Base-by-base conservation (phyloP, 1,139 yeast genomes). In the Pneumocystis carinii region DNA sequence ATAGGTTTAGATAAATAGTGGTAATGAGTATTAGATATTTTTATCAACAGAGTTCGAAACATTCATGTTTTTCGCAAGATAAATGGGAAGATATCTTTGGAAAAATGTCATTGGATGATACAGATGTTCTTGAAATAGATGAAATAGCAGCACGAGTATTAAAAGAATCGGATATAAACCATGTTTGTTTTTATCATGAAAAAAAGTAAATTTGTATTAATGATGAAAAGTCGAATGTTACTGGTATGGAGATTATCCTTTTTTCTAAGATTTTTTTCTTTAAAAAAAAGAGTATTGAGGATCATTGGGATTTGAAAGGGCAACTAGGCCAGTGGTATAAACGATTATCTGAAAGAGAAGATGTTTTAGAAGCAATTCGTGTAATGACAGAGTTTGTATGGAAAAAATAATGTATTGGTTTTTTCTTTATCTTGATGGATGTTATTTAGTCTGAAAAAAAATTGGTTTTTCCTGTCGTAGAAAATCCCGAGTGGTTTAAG, bases 281-380 rank as follows among this genome's bases (percentile, higher is more conserved):
- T 4, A 32, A 32, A 7, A 32, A 7, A 32, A 32, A 32, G 6
- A 32, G 7, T 32, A 32, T 32, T 8, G 35, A 32, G 8, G 35
- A 32, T 32, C 35, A 32, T 3, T 32, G 35, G 35, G 35, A 32
- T 32, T 2, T 4, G 7, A 7, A 32, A 32, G 35, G 35, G 8
- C 35, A 32, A 32, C 4, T 7, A 19, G 6, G 8, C 8, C 27
- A 24, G 7, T 42, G 58, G 74, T 75, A 61, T 80, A 84, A 69
- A 85, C 87, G 27, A 90, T 90, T 56, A 80, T 73, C 7, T 75
- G 74, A 60, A 78, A 82, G 60, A 66, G 71, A 39, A 32, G 35
- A 32, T 32, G 69, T 69, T 41, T 64, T 70, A 7, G 70, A 69
- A 59, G 74, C 84, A 62, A 74, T 75, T 64, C 55, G 27, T 53